phyloP scores from a whole-genome alignment of 352 stramenopile species.

The Elongisporangium undulatum region DNA sequence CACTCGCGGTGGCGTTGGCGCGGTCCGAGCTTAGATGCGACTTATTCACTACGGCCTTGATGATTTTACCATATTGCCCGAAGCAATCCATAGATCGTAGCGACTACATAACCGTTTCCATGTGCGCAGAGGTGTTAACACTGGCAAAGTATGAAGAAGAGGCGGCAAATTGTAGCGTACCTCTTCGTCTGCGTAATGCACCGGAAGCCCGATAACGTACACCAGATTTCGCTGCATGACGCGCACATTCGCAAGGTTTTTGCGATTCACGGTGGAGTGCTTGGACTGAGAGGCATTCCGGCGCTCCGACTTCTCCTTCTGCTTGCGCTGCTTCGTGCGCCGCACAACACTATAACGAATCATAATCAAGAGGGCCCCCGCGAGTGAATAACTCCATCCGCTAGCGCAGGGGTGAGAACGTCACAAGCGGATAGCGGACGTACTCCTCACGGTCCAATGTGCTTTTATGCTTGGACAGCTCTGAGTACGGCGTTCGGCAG shows the following conservation, averaged over 20 bases:
- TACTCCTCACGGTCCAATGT: conserved; percentile 95
- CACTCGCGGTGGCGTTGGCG: conserved; percentile 75
- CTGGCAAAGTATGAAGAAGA: background rate
- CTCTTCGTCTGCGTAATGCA: conserved; percentile 80
- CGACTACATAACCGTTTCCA: conserved; percentile 21
- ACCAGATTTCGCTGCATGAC: conserved; percentile 94
- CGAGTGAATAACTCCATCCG: background rate
- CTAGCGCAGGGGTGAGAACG: conserved; percentile 4
- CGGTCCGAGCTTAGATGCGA: conserved; percentile 63
- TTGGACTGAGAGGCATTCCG: conserved; percentile 38
- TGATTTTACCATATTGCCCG: conserved; percentile 92
- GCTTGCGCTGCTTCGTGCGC: conserved; percentile 77
- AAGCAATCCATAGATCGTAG: conserved; percentile 88
- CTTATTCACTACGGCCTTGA: conserved; percentile 93
- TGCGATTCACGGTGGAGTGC: conserved; percentile 53
- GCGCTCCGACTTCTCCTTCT: conserved; percentile 82
- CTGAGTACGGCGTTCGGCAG: conserved; percentile 96
- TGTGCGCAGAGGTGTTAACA: background rate
- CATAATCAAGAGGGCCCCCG: background rate
- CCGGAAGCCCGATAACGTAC: conserved; percentile 92
- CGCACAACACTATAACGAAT: conserved; percentile 46
- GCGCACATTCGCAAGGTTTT: conserved; percentile 85
- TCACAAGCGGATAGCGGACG: conserved; percentile 5
- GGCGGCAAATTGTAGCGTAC: conserved; percentile 10
- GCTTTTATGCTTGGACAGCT: conserved; percentile 87